These are phyloP conservation scores for Letharia lupina DNA, from an alignment of 495 filamentous ascomycete species.

Conservation along the genomic window DNA sequence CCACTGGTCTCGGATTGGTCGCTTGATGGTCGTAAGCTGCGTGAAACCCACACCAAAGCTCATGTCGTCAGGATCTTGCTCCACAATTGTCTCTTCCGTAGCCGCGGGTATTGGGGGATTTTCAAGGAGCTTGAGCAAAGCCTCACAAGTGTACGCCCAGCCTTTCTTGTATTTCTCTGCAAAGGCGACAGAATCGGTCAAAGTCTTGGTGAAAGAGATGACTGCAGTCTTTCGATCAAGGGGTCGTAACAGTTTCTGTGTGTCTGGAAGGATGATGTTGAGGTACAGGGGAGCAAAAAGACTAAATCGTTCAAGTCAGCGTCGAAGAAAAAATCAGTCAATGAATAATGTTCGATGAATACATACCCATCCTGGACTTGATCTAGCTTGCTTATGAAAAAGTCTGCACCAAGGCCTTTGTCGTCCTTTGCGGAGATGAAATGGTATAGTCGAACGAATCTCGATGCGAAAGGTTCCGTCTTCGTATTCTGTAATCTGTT, in stretches of 20 bases:
- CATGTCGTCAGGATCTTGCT: conserved; percentile 87
- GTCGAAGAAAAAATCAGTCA: conserved; percentile 3
- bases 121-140: conserved; percentile 77
- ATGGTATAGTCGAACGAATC: conserved; percentile 88
- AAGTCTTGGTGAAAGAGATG: conserved; percentile 80
- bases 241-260: conserved; percentile 75
- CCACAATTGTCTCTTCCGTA: conserved; percentile 67
- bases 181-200: conserved; percentile 75
- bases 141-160: conserved; percentile 79
- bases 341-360: not conserved
- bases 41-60: conserved; percentile 93
- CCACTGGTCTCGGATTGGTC: conserved; percentile 60
- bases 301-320: conserved; percentile 33
- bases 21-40: conserved; percentile 77
- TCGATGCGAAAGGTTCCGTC: conserved; percentile 70
- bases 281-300: conserved; percentile 81
- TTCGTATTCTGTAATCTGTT: conserved; percentile 67
- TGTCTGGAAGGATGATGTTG: conserved; percentile 75
- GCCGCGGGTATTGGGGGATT: conserved; percentile 68
- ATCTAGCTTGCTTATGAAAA: conserved; percentile 73
- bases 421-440: conserved; percentile 68
- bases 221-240: conserved; percentile 90
- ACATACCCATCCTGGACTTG: conserved; percentile 62
- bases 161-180: conserved; percentile 68
- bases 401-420: conserved; percentile 80